Base-by-base conservation (phyloP, 139 green algal genomes). In the Coelastrella sp. region DNA sequence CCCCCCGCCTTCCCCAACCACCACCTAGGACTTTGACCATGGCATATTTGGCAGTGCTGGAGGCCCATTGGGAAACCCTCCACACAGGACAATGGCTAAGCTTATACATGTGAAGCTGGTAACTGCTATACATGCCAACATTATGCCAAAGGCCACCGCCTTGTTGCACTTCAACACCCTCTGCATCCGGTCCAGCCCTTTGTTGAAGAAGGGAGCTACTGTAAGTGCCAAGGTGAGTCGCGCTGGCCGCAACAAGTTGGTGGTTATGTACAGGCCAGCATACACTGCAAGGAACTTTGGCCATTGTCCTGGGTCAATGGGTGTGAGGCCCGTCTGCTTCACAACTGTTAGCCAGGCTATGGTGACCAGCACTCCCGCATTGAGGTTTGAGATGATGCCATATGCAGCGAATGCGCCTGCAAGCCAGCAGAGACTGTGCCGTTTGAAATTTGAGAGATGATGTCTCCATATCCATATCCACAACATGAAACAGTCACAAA, bases 341-440 rank as follows among this genome's bases (percentile, higher is more conserved):
- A 95, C 90, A 0, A 95, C 76, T 58, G 90, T 88, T 3, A 95
- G 60, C 93, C 93, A 95, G 4, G 91, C 72, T 20, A 94, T 93
- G 61, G 90, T 93, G 22, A 94, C 91, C 20, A 93, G 85, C 24
- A 94, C 83, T 81, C 91, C 90, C 4, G 93, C 93, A 68, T 95
- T 95, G 66, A 94, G 27, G 86, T 95, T 95, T 70, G 56, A 88
- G 15, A 95, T 89, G 74, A 95, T 92, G 61, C 93, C 93, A 74
- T 95, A 89, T 84, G 27, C 68, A 73, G 89, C 81, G 85, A 88
- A 87, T 6, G 88, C 68, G 58, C 70, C 65, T 81, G 61, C 60
- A 60, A 63, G 82, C 49, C 49, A 22, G 8, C 35, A 87, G 35
- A 49, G 3, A 49, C 1, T 49, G 35, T 49, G 35, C 35, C 35